phyloP scores from a whole-genome alignment of 2,329 filamentous ascomycete genomes.

The Epichloe elymi region DNA sequence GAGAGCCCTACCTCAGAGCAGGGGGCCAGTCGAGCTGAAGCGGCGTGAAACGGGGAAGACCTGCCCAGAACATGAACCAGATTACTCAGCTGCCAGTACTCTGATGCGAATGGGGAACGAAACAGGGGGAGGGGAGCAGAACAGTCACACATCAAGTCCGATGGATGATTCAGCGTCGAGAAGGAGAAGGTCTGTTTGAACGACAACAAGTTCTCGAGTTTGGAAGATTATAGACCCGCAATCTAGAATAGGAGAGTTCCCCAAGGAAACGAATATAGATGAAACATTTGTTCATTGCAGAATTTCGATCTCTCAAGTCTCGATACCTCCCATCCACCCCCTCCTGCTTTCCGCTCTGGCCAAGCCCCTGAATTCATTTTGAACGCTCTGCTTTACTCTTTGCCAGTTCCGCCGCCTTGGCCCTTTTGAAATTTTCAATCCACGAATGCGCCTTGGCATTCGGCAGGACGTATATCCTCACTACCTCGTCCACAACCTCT shows the following conservation, averaged over 20 bases:
- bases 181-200: not conserved
- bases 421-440: slow-evolving; percentile 72
- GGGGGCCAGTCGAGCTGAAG: not conserved
- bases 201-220: not conserved
- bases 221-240: too few species aligned
- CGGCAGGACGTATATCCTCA: slow-evolving; percentile 74
- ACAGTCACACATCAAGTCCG: not conserved
- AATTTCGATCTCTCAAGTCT: not conserved
- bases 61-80: not conserved
- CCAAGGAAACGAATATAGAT: too few species aligned
- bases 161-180: not conserved
- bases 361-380: not conserved
- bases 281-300: too few species aligned
- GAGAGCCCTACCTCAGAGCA: not conserved
- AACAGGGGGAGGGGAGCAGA: not conserved
- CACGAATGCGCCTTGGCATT: slow-evolving; percentile 56
- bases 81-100: not conserved
- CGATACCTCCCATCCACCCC: not conserved
- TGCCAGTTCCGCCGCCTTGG: slow-evolving; percentile 41
- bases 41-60: not conserved
- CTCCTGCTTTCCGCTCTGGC: not conserved
- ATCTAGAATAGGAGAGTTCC: too few species aligned
- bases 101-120: not conserved
- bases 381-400: slow-evolving; percentile 4
- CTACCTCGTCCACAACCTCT: slow-evolving; percentile 75